Conservation (phyloP, 2,329 filamentous ascomycete genomes). For the Thielaviopsis punctulata region DNA sequence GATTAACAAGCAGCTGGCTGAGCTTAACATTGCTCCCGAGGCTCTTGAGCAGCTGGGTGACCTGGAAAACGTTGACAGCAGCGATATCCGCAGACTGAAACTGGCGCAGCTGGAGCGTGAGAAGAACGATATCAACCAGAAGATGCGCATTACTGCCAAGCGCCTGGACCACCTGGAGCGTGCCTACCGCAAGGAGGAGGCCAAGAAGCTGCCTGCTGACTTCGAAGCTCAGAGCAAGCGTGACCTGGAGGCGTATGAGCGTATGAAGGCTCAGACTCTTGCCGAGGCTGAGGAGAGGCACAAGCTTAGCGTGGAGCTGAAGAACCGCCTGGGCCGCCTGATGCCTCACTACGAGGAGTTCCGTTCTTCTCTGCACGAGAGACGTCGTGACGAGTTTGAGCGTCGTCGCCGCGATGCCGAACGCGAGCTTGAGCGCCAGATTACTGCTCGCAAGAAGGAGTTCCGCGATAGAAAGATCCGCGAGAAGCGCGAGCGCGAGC, state of each 20-base stretch:
- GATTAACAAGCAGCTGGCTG: slow-evolving; percentile 78
- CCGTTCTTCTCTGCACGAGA: slow-evolving; percentile 64
- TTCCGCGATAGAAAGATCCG: slow-evolving; percentile 65
- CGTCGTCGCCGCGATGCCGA: slow-evolving; percentile 82
- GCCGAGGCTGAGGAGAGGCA: slow-evolving; percentile 74
- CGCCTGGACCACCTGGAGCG: slow-evolving; percentile 93
- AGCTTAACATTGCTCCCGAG: slow-evolving; percentile 80
- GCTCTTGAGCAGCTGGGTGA: slow-evolving; percentile 56
- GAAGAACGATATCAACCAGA: slow-evolving; percentile 90
- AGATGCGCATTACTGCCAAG: slow-evolving; percentile 81
- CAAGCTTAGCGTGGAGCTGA: slow-evolving; percentile 79
- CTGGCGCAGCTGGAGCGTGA: slow-evolving; percentile 90
- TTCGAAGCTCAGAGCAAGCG: slow-evolving; percentile 66
- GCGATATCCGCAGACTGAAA: slow-evolving; percentile 84
- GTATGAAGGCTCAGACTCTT: slow-evolving; percentile 59
- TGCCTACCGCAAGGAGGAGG: slow-evolving; percentile 88
- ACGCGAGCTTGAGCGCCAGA: slow-evolving; percentile 83
- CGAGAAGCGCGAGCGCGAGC: slow-evolving; percentile 72
- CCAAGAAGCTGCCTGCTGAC: slow-evolving; percentile 76
- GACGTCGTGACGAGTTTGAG: slow-evolving; percentile 89
- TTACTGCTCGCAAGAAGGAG: slow-evolving; percentile 74
- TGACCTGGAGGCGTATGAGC: slow-evolving; percentile 68
- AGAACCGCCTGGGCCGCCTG: slow-evolving; percentile 75
- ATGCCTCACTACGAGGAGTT: slow-evolving; percentile 75
- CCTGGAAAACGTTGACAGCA: slow-evolving; percentile 73